These are phyloP conservation scores for Colletotrichum sp. DNA, from an alignment of 2,329 filamentous ascomycete species.

Conservation along the genomic window DNA sequence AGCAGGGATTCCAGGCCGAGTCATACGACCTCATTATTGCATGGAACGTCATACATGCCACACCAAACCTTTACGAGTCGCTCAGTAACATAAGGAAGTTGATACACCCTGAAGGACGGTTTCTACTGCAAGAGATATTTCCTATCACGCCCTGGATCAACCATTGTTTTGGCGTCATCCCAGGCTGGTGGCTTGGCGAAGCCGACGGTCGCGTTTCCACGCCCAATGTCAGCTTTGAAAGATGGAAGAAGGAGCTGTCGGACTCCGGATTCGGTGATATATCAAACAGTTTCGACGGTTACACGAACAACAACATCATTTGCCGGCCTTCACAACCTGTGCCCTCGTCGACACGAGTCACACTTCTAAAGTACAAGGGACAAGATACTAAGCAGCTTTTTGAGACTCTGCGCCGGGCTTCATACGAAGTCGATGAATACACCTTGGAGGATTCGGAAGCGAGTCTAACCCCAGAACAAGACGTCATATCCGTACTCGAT, in stretches of 20 bases:
- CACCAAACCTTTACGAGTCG: constrained; percentile 15
- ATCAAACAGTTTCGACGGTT: background rate
- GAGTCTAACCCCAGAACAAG: constrained; percentile 19
- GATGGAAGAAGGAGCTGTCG: constrained; percentile 31
- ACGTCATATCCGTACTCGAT: constrained; percentile 21
- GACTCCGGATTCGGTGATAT: constrained; percentile 28
- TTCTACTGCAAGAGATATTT: constrained; percentile 32
- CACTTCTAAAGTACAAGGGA: background rate
- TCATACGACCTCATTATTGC: constrained; percentile 44
- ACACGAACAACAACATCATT: constrained; percentile 7
- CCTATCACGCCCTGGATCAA: constrained; percentile 27
- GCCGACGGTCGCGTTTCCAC: constrained; percentile 29
- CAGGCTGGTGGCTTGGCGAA: constrained; percentile 40
- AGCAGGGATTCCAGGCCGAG: constrained; percentile 18
- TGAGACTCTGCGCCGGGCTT: background rate
- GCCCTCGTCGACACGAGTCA: background rate
- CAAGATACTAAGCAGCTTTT: background rate
- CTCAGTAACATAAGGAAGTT: constrained; percentile 1
- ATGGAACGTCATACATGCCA: constrained; percentile 43
- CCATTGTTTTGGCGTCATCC: constrained; percentile 31
- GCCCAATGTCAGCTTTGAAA: constrained; percentile 26
- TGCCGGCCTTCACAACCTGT: background rate
- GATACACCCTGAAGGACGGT: background rate
- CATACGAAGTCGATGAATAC: background rate
- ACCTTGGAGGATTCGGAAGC: background rate